phyloP scores from a whole-genome alignment of 768 basidiomycete species.

The Psilocybe sp. region DNA sequence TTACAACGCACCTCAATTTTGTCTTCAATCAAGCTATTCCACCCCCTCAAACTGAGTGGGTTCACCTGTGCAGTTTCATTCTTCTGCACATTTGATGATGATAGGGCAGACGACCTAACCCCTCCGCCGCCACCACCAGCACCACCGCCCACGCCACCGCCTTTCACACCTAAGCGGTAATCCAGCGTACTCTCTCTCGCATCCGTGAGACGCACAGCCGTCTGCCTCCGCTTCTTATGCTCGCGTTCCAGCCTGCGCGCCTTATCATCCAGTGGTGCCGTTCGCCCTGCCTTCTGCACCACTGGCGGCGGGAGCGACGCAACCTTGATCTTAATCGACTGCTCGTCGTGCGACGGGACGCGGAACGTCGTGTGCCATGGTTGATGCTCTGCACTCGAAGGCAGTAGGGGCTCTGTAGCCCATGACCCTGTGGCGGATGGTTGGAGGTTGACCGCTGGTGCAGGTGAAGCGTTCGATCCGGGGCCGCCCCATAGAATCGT shows the following conservation, averaged over 20 bases:
- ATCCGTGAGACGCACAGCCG: slow-evolving; percentile 52
- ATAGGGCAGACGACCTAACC: slow-evolving; percentile 8
- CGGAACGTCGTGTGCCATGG: slow-evolving; percentile 74
- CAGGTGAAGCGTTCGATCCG: not conserved
- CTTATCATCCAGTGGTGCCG: slow-evolving; percentile 29
- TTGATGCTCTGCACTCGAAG: slow-evolving; percentile 51
- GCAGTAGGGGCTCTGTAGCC: slow-evolving; percentile 51
- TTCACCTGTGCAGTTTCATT: slow-evolving; percentile 33
- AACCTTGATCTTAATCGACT: slow-evolving; percentile 52
- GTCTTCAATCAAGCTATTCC: slow-evolving; percentile 75
- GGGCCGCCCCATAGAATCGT: not conserved
- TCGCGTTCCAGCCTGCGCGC: slow-evolving; percentile 46
- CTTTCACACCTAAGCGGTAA: slow-evolving; percentile 62
- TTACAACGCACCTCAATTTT: slow-evolving; percentile 60
- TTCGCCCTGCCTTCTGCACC: slow-evolving; percentile 9
- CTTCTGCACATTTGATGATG: too few relatives aligned
- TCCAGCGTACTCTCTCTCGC: slow-evolving; percentile 77
- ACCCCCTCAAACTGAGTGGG: slow-evolving; percentile 68
- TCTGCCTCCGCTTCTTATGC: slow-evolving; percentile 45
- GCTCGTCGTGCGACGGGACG: slow-evolving; percentile 49
- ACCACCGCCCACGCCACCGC: not conserved
- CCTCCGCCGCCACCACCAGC: not conserved
- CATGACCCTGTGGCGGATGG: slow-evolving; percentile 35
- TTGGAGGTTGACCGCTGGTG: slow-evolving; percentile 2
- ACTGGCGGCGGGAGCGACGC: slow-evolving; percentile 40